phyloP scores from a whole-genome alignment of 2,329 filamentous ascomycete genomes.

The Hypoxylon sp. region DNA sequence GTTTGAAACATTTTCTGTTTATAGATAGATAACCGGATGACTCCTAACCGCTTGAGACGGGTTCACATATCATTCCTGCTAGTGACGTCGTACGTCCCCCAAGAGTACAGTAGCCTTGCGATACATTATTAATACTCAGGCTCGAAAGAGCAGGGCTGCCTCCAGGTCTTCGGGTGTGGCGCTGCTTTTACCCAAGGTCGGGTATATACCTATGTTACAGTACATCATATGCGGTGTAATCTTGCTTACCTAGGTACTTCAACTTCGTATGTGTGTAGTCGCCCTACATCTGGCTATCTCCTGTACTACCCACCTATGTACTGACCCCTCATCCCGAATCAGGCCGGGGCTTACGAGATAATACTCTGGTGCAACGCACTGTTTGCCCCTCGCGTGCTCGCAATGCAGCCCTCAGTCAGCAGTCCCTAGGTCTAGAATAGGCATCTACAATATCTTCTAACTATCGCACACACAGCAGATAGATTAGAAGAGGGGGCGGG shows the following conservation, averaged over 20 bases:
- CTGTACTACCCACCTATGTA: conserved; percentile 6
- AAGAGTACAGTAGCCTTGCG: conserved; percentile 5
- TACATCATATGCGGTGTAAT: conserved; percentile 31
- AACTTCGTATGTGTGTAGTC: conserved; percentile 21
- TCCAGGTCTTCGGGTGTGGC: conserved; percentile 23
- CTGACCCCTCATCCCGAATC: conserved; percentile 22
- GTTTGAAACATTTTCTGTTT: conserved; percentile 6
- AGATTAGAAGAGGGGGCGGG: conserved; percentile 9
- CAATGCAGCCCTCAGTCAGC: conserved; percentile 2
- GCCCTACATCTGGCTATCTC: conserved; percentile 17
- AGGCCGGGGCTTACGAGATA: conserved; percentile 20
- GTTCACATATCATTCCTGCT: neutral
- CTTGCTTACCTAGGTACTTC: conserved; percentile 5
- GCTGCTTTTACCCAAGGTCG: conserved; percentile 25
- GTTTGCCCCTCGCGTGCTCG: conserved; percentile 3
- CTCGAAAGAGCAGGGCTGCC: conserved; percentile 5
- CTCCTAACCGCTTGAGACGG: neutral
- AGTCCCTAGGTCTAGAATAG: neutral
- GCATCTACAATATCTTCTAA: neutral
- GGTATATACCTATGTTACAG: conserved; percentile 3
- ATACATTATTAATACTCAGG: conserved; percentile 8
- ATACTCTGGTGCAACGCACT: neutral
- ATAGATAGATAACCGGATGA: neutral
- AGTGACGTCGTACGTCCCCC: neutral
- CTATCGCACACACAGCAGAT: conserved; percentile 1